Conservation (phyloP, 176 grass and related monocot species). For the Aegilops sharonensis region DNA sequence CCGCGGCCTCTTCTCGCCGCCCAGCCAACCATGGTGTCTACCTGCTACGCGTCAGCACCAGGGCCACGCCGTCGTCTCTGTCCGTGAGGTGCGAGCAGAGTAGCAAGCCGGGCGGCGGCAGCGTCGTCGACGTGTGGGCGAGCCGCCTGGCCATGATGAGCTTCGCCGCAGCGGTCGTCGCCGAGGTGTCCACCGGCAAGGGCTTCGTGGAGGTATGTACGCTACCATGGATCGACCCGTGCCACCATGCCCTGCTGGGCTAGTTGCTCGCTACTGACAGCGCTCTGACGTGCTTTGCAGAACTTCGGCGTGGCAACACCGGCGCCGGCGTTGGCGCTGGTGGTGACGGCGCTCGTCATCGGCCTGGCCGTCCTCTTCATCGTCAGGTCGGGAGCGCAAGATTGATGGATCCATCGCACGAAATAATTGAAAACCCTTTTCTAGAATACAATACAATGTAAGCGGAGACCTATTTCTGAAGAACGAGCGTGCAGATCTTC, state of each 20-base stretch:
- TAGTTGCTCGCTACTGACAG: constrained; percentile 23
- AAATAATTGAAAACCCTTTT: no score
- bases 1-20: background rate
- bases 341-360: constrained; percentile 71
- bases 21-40: background rate
- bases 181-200: constrained; percentile 80
- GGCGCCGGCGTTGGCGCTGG: constrained; percentile 53
- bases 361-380: constrained; percentile 75
- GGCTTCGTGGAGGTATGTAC: constrained; percentile 65
- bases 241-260: background rate
- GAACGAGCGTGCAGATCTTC: no score
- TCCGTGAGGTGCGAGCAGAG: constrained; percentile 71
- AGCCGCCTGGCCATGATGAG: constrained; percentile 82
- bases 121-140: constrained; percentile 59
- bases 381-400: constrained; percentile 54
- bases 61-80: constrained; percentile 17
- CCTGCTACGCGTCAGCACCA: constrained; percentile 21
- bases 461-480: no score
- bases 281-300: constrained; percentile 30
- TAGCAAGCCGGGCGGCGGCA: constrained; percentile 39
- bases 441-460: no score
- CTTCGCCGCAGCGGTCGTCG: constrained; percentile 69
- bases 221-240: background rate
- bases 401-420: constrained; percentile 32
- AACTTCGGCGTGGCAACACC: constrained; percentile 68